phyloP scores from a whole-genome alignment of 495 filamentous ascomycete genomes.

The Lentithecium fluviatile region DNA sequence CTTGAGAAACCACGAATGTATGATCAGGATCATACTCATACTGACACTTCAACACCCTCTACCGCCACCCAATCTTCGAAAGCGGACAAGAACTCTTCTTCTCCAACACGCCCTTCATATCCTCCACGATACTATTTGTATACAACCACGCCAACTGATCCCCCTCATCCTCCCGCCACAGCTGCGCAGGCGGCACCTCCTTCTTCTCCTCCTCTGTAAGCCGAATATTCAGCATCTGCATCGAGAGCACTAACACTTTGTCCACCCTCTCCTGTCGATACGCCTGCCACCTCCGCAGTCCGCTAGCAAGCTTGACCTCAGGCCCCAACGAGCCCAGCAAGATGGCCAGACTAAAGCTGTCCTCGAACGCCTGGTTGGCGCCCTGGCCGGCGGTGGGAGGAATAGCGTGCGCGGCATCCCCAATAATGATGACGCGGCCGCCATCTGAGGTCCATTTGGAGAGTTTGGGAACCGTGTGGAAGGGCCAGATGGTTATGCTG shows the following conservation, averaged over 20 bases:
- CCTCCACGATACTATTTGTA: slow-evolving; percentile 2
- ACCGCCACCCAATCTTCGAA: too few relatives aligned
- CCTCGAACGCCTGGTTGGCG: slow-evolving; percentile 47
- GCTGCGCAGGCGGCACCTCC: slow-evolving; percentile 6
- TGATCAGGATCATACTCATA: too few relatives aligned
- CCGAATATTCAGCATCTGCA: slow-evolving; percentile 40
- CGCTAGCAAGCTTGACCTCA: neutral
- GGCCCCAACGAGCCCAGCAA: neutral
- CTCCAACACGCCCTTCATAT: neutral
- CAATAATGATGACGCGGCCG: slow-evolving; percentile 45
- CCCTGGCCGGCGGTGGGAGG: slow-evolving; percentile 51
- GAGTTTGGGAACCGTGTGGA: slow-evolving; percentile 46
- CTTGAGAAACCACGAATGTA: too few relatives aligned
- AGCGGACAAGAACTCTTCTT: neutral
- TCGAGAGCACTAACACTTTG: slow-evolving; percentile 5
- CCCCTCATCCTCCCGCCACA: neutral
- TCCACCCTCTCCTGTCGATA: slow-evolving; percentile 17
- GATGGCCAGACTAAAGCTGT: slow-evolving; percentile 37
- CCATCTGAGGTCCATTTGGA: slow-evolving; percentile 43
- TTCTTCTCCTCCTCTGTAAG: slow-evolving; percentile 39
- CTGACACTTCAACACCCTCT: too few relatives aligned
- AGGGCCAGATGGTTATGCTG: slow-evolving; percentile 44
- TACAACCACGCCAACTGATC: slow-evolving; percentile 16
- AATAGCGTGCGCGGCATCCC: slow-evolving; percentile 53
- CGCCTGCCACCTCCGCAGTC: slow-evolving; percentile 1